A percentile compares a stretch with the other conserved stretches of the same genome.
phyloP scores from a whole-genome alignment of 2,329 filamentous ascomycete genomes.

The Cordyceps fumosorosea region DNA sequence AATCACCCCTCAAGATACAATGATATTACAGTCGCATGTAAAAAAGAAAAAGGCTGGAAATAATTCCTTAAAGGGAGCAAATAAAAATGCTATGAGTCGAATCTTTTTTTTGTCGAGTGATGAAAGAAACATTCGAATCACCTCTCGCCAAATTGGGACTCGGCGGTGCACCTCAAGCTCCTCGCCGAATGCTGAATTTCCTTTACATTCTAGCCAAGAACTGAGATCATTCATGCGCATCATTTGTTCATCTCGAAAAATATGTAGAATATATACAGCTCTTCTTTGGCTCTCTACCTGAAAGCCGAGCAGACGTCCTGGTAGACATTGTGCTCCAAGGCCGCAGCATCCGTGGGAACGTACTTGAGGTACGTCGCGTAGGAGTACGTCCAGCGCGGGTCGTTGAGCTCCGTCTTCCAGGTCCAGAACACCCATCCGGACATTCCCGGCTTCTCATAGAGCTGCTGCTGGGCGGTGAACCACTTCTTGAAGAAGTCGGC shows the following conservation, averaged over 20 bases:
- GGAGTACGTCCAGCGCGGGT: conserved; percentile 26
- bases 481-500: conserved; percentile 47
- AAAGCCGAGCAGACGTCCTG: conserved; percentile 20
- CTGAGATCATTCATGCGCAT: not conserved
- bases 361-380: conserved; percentile 18
- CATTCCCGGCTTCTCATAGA: conserved; percentile 42
- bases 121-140: too few species aligned
- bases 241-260: not conserved
- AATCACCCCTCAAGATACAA: too few species aligned
- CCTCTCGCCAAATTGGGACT: too few species aligned
- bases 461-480: conserved; percentile 49
- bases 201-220: too few species aligned
- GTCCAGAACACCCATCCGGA: conserved; percentile 55
- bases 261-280: not conserved
- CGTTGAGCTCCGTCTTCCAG: conserved; percentile 41
- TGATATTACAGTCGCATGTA: too few species aligned
- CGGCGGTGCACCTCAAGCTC: too few species aligned
- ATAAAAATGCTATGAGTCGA: too few species aligned
- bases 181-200: too few species aligned
- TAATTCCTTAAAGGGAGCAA: too few species aligned
- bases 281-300: not conserved
- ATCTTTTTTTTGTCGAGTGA: too few species aligned
- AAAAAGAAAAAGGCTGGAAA: too few species aligned
- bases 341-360: conserved; percentile 20
- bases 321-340: conserved; percentile 21